Evolutionary conservation across 1,139 yeast genomes (phyloP).

Genomic region (Magnusiomyces tetraspermus): DNA sequence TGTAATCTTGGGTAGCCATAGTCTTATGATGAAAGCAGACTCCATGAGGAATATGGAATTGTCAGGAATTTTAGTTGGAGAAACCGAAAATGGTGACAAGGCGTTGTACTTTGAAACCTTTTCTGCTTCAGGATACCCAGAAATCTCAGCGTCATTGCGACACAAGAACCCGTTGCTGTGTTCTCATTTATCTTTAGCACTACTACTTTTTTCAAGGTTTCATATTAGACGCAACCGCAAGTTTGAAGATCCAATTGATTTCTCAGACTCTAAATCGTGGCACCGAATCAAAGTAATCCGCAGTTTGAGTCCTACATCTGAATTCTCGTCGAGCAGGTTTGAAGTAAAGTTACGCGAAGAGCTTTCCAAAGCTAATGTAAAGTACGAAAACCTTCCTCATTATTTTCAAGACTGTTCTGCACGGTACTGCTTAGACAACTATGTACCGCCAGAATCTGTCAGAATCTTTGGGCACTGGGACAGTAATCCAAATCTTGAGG

Average conservation of each 20-base stretch:
- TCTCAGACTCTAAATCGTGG: neutral
- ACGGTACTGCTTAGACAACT: neutral
- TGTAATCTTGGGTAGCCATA: neutral
- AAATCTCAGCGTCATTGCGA: neutral
- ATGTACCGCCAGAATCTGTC: neutral
- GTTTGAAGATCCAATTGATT: neutral
- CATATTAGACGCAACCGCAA: slow-evolving; percentile 1
- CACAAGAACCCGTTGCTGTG: neutral
- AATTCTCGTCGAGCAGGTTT: neutral
- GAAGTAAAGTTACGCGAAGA: neutral
- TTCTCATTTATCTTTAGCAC: neutral
- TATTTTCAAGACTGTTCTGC: neutral
- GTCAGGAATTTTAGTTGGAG: neutral
- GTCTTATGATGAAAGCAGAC: neutral
- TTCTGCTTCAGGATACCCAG: neutral
- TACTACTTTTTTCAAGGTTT: neutral
- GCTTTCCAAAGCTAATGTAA: neutral
- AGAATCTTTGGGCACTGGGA: slow-evolving; percentile 1
- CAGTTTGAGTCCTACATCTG: neutral
- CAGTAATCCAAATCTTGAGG: neutral
- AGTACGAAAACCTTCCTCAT: neutral
- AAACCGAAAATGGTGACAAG: neutral
- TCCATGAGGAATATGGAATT: neutral
- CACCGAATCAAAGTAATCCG: neutral
- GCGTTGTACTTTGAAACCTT: neutral